Evolutionary conservation across 2,329 filamentous ascomycete genomes (phyloP).

Genomic region (Cytospora piceicola): DNA sequence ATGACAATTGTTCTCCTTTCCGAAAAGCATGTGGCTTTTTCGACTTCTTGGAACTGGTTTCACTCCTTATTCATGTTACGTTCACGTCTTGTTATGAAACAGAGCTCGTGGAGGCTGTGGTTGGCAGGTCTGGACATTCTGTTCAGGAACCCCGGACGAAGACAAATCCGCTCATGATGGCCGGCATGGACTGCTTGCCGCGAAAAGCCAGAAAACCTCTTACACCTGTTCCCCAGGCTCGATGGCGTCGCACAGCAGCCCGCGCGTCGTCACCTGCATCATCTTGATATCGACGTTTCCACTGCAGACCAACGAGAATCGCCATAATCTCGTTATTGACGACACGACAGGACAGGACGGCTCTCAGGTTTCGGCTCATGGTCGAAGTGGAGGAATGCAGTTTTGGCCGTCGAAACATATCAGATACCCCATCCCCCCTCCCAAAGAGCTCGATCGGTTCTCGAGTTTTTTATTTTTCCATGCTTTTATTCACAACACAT

Average conservation of each 20-base stretch:
- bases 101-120: constrained; percentile 23
- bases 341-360: constrained; percentile 29
- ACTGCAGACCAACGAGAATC: constrained; percentile 31
- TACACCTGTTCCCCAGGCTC: constrained; percentile 21
- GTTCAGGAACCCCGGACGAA: constrained; percentile 28
- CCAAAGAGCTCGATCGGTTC: constrained; percentile 18
- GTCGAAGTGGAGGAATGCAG: constrained; percentile 24
- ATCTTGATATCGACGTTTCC: constrained; percentile 27
- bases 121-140: constrained; percentile 17
- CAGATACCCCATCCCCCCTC: constrained; percentile 29
- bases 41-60: constrained; percentile 40
- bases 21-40: constrained; percentile 43
- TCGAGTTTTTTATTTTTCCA: constrained; percentile 15
- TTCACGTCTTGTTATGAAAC: constrained; percentile 32
- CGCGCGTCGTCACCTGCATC: constrained; percentile 24
- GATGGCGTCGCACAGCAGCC: constrained; percentile 12
- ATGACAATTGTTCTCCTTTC: constrained; percentile 41
- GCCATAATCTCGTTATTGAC: constrained; percentile 32
- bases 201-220: constrained; percentile 12
- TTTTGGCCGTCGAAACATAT: constrained; percentile 30
- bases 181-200: constrained; percentile 15
- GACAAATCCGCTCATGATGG: constrained; percentile 27
- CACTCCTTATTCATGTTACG: constrained; percentile 40
- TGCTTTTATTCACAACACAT: constrained; percentile 20
- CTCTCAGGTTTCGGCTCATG: constrained; percentile 21